These are phyloP conservation scores for Diaporthe vaccinii DNA, from an alignment of 2,329 filamentous ascomycete species.

Conservation along the genomic window DNA sequence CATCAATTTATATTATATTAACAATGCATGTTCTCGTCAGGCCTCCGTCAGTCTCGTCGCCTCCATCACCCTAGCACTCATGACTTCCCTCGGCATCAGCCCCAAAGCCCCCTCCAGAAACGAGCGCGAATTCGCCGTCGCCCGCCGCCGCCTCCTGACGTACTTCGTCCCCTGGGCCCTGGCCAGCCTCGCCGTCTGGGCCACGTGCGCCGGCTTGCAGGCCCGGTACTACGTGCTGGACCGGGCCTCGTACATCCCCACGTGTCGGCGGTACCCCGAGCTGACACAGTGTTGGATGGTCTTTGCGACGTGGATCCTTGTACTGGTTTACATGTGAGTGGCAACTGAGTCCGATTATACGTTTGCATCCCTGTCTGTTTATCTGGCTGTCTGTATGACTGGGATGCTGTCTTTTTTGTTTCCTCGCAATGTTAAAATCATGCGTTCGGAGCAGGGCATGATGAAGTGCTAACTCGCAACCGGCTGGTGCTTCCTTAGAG, in stretches of 20 bases:
- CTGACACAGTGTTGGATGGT: slow-evolving; percentile 5
- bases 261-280: background rate
- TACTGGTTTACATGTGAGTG: background rate
- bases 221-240: background rate
- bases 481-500: background rate
- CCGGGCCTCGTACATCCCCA: background rate
- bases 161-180: background rate
- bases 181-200: slow-evolving; percentile 1
- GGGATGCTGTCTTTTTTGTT: background rate
- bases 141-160: background rate
- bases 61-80: background rate
- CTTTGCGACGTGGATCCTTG: slow-evolving; percentile 3
- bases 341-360: background rate
- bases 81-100: background rate
- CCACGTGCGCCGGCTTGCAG: background rate
- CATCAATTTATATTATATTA: background rate
- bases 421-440: background rate
- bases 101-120: background rate
- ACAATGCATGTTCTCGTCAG: background rate
- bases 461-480: background rate
- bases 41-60: background rate
- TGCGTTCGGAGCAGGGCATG: background rate
- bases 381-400: background rate
- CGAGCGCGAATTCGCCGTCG: background rate
- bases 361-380: background rate